Evolutionary conservation across 352 stramenopile species (phyloP), one percentile per base, ranked within the genome.

Genomic region (Plasmopara viticola): DNA sequence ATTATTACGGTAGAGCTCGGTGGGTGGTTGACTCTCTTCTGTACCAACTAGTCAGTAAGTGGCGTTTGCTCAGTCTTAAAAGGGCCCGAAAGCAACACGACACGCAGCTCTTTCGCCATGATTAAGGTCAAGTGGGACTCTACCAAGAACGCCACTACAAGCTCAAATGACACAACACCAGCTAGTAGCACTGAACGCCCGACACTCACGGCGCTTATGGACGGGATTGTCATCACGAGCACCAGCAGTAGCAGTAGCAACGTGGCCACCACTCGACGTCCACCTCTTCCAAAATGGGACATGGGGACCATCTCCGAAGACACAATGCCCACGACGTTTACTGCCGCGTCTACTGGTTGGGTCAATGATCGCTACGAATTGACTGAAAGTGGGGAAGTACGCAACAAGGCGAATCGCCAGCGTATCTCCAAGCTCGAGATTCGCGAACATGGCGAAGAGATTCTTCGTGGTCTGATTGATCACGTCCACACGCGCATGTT

Each of bases 271-370:
- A 31, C 48, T 1, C 59, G 64, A 8, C 61, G 65, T 9, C 49
- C 62, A 0, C 68, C 65, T 8, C 55, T 70, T 35, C 53, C 48
- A 4, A 62, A 59, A 48, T 77, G 70, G 71, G 76, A 86, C 51
- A 90, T 90, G 78, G 78, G 78, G n/a, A 87, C 78, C 25, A 90
- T 90, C 56, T 78, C 72, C 2, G 78, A 90, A 46, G 72, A 85
- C 55, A 64, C 74, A 34, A 68, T 80, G 64, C 66, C 75, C 17
- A 56, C 63, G 0, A 62, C 54, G 10, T 68, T 73, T 49, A 75
- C 61, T n/a, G 58, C 74, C 0, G 63, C 67, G 10, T 68, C 66
- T 6, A 51, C 69, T 5, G 59, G 63, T 7, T 90, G 78, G 78
- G 55, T 64, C 14, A 78, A 90, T 51, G 62, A 78, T 20, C 56